phyloP scores from a whole-genome alignment of 352 stramenopile genomes.

The Phytophthora cryptogea region DNA sequence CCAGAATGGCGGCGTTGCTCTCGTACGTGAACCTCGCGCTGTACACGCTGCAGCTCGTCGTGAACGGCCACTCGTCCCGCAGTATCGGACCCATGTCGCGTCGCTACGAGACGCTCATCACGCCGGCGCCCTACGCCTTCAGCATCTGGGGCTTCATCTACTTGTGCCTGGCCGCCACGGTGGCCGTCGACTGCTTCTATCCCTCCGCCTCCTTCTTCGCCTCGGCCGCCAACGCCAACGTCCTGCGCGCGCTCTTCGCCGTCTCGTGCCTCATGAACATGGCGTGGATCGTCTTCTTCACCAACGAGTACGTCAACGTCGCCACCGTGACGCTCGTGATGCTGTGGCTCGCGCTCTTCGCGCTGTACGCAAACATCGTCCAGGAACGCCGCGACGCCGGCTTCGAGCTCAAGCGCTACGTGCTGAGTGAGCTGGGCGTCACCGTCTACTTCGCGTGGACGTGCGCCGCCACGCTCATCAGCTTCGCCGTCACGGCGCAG shows the following conservation, averaged over 20 bases:
- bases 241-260: slow-evolving; percentile 65
- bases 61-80: slow-evolving; percentile 55
- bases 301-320: slow-evolving; percentile 62
- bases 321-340: slow-evolving; percentile 56
- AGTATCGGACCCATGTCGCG: slow-evolving; percentile 60
- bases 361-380: slow-evolving; percentile 63
- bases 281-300: slow-evolving; percentile 74
- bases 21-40: slow-evolving; percentile 65
- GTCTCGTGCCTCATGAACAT: slow-evolving; percentile 71
- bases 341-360: slow-evolving; percentile 66
- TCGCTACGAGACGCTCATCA: slow-evolving; percentile 77
- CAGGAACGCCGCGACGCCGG: slow-evolving; percentile 40
- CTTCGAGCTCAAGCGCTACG: slow-evolving; percentile 53
- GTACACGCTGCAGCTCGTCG: slow-evolving; percentile 64
- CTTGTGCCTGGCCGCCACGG: slow-evolving; percentile 58
- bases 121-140: slow-evolving; percentile 73
- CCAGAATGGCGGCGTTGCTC: slow-evolving; percentile 40
- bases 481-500: slow-evolving; percentile 63
- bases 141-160: slow-evolving; percentile 87
- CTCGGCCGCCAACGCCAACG: slow-evolving; percentile 45
- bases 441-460: slow-evolving; percentile 80
- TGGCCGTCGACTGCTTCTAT: slow-evolving; percentile 72
- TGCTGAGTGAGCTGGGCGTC: slow-evolving; percentile 65
- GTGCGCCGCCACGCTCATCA: slow-evolving; percentile 71
- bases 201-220: slow-evolving; percentile 63